These are phyloP conservation scores for Cyclanthera cordifolia DNA, from an alignment of 306 rosid species.

Conservation along the genomic window DNA sequence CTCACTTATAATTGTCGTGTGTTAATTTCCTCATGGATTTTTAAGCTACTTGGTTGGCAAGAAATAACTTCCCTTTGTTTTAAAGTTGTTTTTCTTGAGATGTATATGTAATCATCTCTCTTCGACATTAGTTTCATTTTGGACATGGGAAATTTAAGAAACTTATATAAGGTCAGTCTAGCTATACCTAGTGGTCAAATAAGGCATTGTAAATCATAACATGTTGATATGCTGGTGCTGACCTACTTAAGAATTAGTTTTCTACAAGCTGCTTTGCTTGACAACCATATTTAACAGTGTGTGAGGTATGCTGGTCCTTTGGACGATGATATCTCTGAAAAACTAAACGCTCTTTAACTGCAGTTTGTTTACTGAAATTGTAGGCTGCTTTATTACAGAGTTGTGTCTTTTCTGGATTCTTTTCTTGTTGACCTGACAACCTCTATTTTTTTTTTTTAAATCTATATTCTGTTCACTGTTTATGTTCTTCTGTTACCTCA, in stretches of 20 bases:
- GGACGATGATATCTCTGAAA: background rate
- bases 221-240: too few relatives aligned
- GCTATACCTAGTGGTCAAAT: too few relatives aligned
- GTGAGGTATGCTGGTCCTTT: background rate
- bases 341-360: background rate
- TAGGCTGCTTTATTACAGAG: background rate
- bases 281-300: too few relatives aligned
- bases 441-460: background rate
- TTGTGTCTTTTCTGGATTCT: background rate
- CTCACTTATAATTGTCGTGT: background rate
- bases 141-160: too few relatives aligned
- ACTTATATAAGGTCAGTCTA: too few relatives aligned
- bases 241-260: too few relatives aligned
- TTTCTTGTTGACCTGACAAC: background rate
- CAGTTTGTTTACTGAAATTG: background rate
- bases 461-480: background rate
- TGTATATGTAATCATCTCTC: background rate
- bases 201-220: too few relatives aligned
- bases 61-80: background rate
- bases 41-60: background rate
- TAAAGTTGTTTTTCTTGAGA: background rate
- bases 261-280: too few relatives aligned
- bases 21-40: constrained; percentile 6
- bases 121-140: too few relatives aligned
- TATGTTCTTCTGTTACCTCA: background rate